phyloP scores from a whole-genome alignment of 2,329 filamentous ascomycete species.

The Fusarium setosum region DNA sequence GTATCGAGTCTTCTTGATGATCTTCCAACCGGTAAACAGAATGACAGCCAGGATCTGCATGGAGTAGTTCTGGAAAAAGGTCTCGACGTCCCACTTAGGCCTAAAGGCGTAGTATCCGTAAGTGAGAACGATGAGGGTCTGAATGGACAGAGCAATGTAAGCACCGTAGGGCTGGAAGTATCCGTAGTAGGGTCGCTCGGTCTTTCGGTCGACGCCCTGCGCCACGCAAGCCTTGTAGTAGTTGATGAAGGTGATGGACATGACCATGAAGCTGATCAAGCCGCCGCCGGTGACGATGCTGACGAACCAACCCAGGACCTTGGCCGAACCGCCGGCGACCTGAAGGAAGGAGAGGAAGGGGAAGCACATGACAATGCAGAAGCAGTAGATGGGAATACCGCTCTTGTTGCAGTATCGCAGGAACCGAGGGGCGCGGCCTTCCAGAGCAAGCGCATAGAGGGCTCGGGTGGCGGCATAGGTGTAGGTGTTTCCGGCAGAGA shows the following conservation, averaged over 20 bases:
- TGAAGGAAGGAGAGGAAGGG: slow-evolving; percentile 63
- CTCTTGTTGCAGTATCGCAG: slow-evolving; percentile 68
- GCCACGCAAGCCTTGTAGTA: slow-evolving; percentile 64
- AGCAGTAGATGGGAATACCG: slow-evolving; percentile 70
- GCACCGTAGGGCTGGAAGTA: slow-evolving; percentile 48
- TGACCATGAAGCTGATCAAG: slow-evolving; percentile 70
- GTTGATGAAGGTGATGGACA: slow-evolving; percentile 57
- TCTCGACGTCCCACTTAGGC: slow-evolving; percentile 57
- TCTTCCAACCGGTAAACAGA: slow-evolving; percentile 70
- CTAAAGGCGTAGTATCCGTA: slow-evolving; percentile 66
- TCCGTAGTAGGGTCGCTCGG: slow-evolving; percentile 68
- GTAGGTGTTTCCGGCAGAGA: slow-evolving; percentile 44
- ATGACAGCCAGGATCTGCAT: slow-evolving; percentile 66
- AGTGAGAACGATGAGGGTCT: slow-evolving; percentile 55
- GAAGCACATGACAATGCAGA: slow-evolving; percentile 62
- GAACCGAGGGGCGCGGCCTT: slow-evolving; percentile 60
- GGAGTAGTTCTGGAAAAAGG: slow-evolving; percentile 64
- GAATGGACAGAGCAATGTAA: slow-evolving; percentile 55
- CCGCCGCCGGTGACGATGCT: slow-evolving; percentile 66
- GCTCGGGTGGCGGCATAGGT: slow-evolving; percentile 61
- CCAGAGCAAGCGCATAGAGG: slow-evolving; percentile 60
- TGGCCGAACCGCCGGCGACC: slow-evolving; percentile 57
- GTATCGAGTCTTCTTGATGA: slow-evolving; percentile 67
- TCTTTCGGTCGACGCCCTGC: slow-evolving; percentile 61
- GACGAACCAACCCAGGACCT: slow-evolving; percentile 63